Base-by-base conservation (phyloP, 2,329 filamentous ascomycete genomes). In the Claviceps monticola region DNA sequence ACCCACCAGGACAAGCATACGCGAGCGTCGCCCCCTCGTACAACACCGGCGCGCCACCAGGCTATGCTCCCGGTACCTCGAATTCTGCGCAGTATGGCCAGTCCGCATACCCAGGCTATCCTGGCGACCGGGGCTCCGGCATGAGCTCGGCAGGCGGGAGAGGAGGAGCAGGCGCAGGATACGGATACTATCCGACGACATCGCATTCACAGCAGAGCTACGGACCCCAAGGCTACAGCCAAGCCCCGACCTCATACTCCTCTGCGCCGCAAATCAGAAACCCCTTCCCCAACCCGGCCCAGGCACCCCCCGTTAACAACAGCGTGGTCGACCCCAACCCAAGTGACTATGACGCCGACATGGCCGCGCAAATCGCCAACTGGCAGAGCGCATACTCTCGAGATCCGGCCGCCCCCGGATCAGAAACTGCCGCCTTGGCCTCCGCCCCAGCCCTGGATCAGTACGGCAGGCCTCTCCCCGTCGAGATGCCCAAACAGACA, bases 291-390 rank as follows among this genome's bases (percentile, higher is more conserved):
- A 74, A 77, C 14, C 83, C 84, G 21, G 74, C 73, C 55, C 68
- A 60, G 59, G 57, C 58, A 52, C 59, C 65, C 62, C 57, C 65
- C 60, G 17, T 41, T 4, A 41, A 41, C 38, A 41, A 29, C 43
- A 29, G 49, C 34, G 60, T 59, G 54, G 68, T 65, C 56, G 73
- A 75, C 56, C n/a, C 52, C 21, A 54, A 51, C 44, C 23, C 53
- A 9, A 44, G 26, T 48, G 53, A 54, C 46, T 79, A 74, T 62
- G 78, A 95, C 61, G 81, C 88, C 3, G 88, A 95, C 59, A 84
- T 88, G 72, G 88, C 93, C 53, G 88, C 88, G 34, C 88, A 94
- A 66, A 90, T 96, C 55, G 89, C 90, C 48, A 87, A 95, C 67
- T 96, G 91, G 88, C 89, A 95, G 68, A 91, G 85, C 67, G 88